Evolutionary conservation across 1,139 yeast genomes (phyloP).

Genomic region (Hemisphaericaspora lyxosophila): DNA sequence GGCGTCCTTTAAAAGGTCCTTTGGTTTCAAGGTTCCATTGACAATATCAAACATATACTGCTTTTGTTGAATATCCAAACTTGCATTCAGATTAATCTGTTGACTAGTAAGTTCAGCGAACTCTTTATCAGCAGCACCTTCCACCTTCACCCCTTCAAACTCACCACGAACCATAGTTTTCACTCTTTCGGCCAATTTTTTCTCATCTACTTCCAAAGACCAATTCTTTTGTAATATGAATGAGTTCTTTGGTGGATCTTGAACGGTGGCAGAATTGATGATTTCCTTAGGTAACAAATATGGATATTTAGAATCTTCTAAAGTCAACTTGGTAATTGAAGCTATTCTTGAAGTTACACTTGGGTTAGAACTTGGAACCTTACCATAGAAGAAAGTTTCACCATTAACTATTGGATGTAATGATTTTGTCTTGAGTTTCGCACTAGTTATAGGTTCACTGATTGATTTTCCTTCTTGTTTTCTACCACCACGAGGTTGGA

Average conservation of each 20-base stretch:
- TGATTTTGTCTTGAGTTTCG: slow-evolving; percentile 18
- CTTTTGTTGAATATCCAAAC: slow-evolving; percentile 28
- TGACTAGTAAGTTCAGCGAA: slow-evolving; percentile 6
- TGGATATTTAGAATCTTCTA: slow-evolving; percentile 44
- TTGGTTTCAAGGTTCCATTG: slow-evolving; percentile 25
- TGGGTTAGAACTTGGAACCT: slow-evolving; percentile 33
- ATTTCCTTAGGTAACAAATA: slow-evolving; percentile 39
- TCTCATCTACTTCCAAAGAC: slow-evolving; percentile 27
- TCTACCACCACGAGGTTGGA: slow-evolving; percentile 10
- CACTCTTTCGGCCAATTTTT: slow-evolving; percentile 26
- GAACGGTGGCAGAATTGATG: slow-evolving; percentile 27
- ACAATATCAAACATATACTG: slow-evolving; percentile 30
- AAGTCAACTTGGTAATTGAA: slow-evolving; percentile 40
- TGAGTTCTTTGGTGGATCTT: slow-evolving; percentile 20
- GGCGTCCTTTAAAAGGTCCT: slow-evolving; percentile 30
- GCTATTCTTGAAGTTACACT: slow-evolving; percentile 40
- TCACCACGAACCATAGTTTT: slow-evolving; percentile 39
- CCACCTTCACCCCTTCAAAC: slow-evolving; percentile 13
- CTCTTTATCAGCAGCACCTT: slow-evolving; percentile 10
- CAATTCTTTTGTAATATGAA: slow-evolving; percentile 37
- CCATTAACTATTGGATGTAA: slow-evolving; percentile 26
- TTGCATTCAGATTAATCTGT: slow-evolving; percentile 34
- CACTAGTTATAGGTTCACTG: slow-evolving; percentile 14
- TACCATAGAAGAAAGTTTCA: slow-evolving; percentile 41
- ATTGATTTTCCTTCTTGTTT: slow-evolving; percentile 7